Evolutionary conservation across 768 basidiomycete genomes (phyloP).

Genomic region (Kwoniella pini): DNA sequence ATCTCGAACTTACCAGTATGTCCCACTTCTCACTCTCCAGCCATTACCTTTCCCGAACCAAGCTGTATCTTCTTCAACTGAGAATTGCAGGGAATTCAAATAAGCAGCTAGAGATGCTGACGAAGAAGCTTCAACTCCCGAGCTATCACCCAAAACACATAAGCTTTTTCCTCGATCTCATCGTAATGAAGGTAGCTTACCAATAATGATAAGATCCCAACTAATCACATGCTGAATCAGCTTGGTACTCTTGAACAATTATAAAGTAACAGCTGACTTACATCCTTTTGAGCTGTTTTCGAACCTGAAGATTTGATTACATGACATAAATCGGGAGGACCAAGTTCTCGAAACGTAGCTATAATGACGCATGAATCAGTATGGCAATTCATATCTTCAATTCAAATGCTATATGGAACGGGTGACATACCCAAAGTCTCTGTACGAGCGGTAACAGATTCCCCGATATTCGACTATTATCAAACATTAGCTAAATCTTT

Average conservation of each 20-base stretch:
- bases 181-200: conserved; percentile 23
- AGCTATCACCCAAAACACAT: conserved; percentile 58
- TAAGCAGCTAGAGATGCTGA: conserved; percentile 97
- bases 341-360: conserved; percentile 96
- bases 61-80: conserved; percentile 82
- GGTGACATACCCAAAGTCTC: conserved; percentile 76
- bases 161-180: background rate
- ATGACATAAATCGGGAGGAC: conserved; percentile 95
- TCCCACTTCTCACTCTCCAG: conserved; percentile 92
- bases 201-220: conserved; percentile 91
- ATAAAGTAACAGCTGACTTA: conserved; percentile 57
- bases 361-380: conserved; percentile 1
- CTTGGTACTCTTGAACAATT: background rate
- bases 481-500: conserved; percentile 2
- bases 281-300: conserved; percentile 79
- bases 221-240: conserved; percentile 56
- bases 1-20: conserved; percentile 78
- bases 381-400: conserved; percentile 29
- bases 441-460: conserved; percentile 82
- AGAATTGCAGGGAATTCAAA: conserved; percentile 96
- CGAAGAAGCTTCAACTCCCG: conserved; percentile 97
- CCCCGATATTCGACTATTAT: conserved; percentile 73
- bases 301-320: conserved; percentile 84
- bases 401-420: background rate
- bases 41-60: conserved; percentile 80